Evolutionary conservation across 495 filamentous ascomycete species (phyloP), one percentile per base, ranked within the genome.

Genomic region (Neurospora pannonica): DNA sequence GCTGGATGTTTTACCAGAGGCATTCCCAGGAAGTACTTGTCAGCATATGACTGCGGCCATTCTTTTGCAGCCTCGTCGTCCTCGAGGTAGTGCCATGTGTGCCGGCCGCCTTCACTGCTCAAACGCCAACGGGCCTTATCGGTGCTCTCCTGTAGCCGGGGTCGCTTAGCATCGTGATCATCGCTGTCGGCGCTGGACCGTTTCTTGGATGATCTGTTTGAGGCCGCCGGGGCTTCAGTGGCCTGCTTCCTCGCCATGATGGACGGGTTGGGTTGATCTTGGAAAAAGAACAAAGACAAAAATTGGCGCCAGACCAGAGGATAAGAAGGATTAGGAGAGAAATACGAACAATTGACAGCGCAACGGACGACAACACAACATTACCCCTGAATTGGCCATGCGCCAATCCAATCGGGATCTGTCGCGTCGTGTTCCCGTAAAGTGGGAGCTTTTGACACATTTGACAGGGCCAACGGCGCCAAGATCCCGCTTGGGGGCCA

Each of bases 71-170:
- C 89, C 74, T 93, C 88, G 70, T 97, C 93, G 7, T 91, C 89
- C 78, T 93, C 87, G 7, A 99, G 87, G 79, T 98, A 98, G 71
- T 93, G 90, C 96, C 96, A 99, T 31, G 94, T 97, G 75, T 97
- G 94, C 72, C 92, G 87, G 70, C 96, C 94, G 24, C 88, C 85
- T 40, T 97, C 93, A 77, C 95, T 91, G 43, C 90, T 86, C 80
- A 98, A 85, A 73, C 96, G 87, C 96, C 96, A 99, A 80, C 94
- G 86, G 0, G 89, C 83, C 73, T 88, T 89, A 79, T 99, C 95
- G 15, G 96, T 98, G 74, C 77, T 79, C 13, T 84, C 81, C 67
- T 81, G 81, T 70, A 88, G 78, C 43, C 73, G 82, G 5, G 82
- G 80, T 9, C 77, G 79, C 62, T 84, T 84, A 24, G 81, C 75